phyloP scores from a whole-genome alignment of 73 alveolate genomes.

The Stentor roeselii region DNA sequence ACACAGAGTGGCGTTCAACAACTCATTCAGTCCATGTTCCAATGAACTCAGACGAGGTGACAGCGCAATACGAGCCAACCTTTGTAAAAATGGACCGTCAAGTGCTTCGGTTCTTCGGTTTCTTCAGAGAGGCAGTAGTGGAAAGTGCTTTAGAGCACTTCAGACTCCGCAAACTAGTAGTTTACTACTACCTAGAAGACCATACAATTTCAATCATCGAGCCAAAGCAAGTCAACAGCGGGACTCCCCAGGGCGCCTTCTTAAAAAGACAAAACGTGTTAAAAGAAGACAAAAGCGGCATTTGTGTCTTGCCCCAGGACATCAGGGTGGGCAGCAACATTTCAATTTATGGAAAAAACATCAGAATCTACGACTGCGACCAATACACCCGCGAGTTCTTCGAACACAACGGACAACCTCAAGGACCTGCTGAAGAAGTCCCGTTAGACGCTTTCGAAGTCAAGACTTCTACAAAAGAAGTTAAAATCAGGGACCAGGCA shows the following conservation, averaged over 20 bases:
- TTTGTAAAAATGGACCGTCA: conserved; percentile 88
- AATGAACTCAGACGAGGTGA: conserved; percentile 47
- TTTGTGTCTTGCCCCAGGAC: conserved; percentile 62
- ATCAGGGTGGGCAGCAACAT: conserved; percentile 73
- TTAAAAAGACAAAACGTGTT: conserved; percentile 75
- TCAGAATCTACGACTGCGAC: conserved; percentile 77
- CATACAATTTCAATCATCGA: conserved; percentile 79
- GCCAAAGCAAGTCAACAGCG: conserved; percentile 78
- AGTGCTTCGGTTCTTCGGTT: conserved; percentile 85
- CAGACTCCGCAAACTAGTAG: conserved; percentile 68
- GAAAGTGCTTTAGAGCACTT: conserved; percentile 89
- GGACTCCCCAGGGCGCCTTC: conserved; percentile 91
- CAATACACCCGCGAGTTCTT: conserved; percentile 85
- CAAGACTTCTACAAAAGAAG: conserved; percentile 27
- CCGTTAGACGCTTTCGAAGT: conserved; percentile 39
- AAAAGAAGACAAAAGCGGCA: conserved; percentile 63
- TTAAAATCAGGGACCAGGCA: conserved; percentile 50
- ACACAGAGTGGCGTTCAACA: conserved; percentile 46
- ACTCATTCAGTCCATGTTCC: conserved; percentile 52
- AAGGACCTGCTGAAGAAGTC: conserved; percentile 48
- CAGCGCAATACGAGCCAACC: conserved; percentile 86
- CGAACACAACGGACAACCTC: conserved; percentile 53
- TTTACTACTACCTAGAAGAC: conserved; percentile 86
- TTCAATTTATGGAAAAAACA: conserved; percentile 62
- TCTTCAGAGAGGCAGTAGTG: conserved; percentile 89